phyloP scores from a whole-genome alignment of 768 basidiomycete species.

The Termitomyces sp. region DNA sequence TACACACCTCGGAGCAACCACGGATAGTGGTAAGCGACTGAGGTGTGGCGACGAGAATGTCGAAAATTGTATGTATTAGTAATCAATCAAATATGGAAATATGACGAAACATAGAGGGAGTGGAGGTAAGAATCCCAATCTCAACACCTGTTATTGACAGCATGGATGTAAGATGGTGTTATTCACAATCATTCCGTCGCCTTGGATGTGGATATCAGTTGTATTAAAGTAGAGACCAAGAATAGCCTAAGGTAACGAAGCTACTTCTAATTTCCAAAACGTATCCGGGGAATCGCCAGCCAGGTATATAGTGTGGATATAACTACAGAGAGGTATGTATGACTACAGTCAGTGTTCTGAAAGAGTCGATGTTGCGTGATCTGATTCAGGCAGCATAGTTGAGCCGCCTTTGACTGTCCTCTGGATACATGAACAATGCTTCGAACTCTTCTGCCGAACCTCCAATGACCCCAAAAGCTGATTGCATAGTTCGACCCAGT shows the following conservation, averaged over 20 bases:
- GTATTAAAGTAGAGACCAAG: not conserved
- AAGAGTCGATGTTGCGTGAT: too few relatives aligned
- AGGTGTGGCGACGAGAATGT: too few relatives aligned
- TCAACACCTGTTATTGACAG: too few relatives aligned
- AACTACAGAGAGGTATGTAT: not conserved
- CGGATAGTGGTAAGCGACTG: too few relatives aligned
- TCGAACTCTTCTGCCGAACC: slow-evolving; percentile 81
- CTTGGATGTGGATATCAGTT: too few relatives aligned
- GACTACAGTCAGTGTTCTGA: not conserved
- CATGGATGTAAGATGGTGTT: too few relatives aligned
- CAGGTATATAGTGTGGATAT: not conserved
- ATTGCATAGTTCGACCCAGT: slow-evolving; percentile 76
- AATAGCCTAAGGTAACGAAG: not conserved
- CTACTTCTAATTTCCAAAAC: not conserved
- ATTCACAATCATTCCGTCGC: too few relatives aligned
- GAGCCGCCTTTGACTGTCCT: slow-evolving; percentile 18
- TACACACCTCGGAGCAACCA: too few relatives aligned
- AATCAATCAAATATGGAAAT: too few relatives aligned
- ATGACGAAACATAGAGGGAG: too few relatives aligned
- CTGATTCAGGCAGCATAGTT: slow-evolving; percentile 15
- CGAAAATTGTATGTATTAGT: too few relatives aligned
- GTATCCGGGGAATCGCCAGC: not conserved
- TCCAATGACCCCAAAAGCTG: slow-evolving; percentile 90
- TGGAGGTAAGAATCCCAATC: too few relatives aligned
- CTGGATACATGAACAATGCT: slow-evolving; percentile 49